Evolutionary conservation across 202 grass and related monocot genomes (phyloP), one percentile per base, ranked within the genome.

Genomic region (Eragrostis tef): DNA sequence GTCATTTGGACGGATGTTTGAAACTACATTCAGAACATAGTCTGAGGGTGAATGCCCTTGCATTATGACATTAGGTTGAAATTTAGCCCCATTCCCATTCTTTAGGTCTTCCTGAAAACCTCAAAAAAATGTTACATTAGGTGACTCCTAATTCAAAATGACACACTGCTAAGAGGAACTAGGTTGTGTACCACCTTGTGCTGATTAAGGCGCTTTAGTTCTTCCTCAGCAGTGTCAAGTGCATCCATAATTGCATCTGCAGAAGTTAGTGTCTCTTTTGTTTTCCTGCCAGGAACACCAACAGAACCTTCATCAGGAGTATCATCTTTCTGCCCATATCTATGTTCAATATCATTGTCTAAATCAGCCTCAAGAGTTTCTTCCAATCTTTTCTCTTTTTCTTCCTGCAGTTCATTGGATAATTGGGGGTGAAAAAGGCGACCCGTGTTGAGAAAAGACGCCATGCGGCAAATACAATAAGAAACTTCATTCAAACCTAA

Each of bases 171-270:
- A 29, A 27, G 60, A 73, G 69, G 65, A 53, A 67, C 22, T 19
- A 67, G 17, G 25, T 57, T 42, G 24, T 64, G 2, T 80, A 77
- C 36, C 81, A 91, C 87, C 90, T 93, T 86, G 58, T 91, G 90
- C 73, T 89, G 82, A 71, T 91, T 75, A 71, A 98, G 88, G 45
- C 83, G 86, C 43, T 98, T 98, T 77, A 84, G 68, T 88, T 98
- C 95, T 69, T 89, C 90, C 73, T 98, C 94, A 19, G 88, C 88
- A 60, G 80, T 93, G 82, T 98, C 94, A 61, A 98, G 88, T 60
- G 94, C 94, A 84, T 98, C 94, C 78, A 98, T 94, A 80, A 98
- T 93, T 58, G 86, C 84, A 86, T 98, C 95, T 83, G 92, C 78
- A 61, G 90, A 87, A 82, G 86, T 91, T 69, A 98, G 61, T 65